Evolutionary conservation across 768 basidiomycete species (phyloP).

Genomic region (Hypholoma sublateritium): DNA sequence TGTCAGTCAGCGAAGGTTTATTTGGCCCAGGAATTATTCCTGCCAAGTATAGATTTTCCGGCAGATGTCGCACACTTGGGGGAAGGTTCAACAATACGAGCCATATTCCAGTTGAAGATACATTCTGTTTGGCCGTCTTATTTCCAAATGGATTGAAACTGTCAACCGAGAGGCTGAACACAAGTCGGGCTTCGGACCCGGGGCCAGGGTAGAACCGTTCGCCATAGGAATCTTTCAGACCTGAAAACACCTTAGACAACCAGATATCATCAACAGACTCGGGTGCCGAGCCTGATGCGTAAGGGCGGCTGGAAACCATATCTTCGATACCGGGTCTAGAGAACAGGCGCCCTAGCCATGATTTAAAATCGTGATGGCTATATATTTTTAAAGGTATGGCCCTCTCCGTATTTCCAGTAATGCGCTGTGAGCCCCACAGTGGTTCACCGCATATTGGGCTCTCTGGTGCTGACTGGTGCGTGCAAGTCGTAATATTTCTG

Average conservation of each 20-base stretch:
- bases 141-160: conserved; percentile 31
- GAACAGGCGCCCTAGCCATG: neutral
- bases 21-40: conserved; percentile 40
- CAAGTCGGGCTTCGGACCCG: conserved; percentile 8
- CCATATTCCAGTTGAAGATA: conserved; percentile 24
- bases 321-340: neutral
- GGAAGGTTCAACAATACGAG: conserved; percentile 35
- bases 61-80: conserved; percentile 20
- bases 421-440: conserved; percentile 17
- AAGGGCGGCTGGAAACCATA: neutral
- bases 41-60: conserved; percentile 35
- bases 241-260: neutral
- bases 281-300: too few species aligned
- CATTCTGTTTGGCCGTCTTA: conserved; percentile 22
- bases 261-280: neutral
- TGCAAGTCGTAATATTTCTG: conserved; percentile 9
- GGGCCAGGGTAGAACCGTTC: conserved; percentile 3
- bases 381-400: neutral
- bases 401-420: neutral
- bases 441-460: conserved; percentile 14
- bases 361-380: neutral
- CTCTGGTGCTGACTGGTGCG: conserved; percentile 4
- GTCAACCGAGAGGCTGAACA: conserved; percentile 30
- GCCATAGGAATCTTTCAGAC: neutral
- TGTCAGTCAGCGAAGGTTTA: conserved; percentile 26